phyloP scores from a whole-genome alignment of 495 filamentous ascomycete species.

The Trypethelium eluteriae region DNA sequence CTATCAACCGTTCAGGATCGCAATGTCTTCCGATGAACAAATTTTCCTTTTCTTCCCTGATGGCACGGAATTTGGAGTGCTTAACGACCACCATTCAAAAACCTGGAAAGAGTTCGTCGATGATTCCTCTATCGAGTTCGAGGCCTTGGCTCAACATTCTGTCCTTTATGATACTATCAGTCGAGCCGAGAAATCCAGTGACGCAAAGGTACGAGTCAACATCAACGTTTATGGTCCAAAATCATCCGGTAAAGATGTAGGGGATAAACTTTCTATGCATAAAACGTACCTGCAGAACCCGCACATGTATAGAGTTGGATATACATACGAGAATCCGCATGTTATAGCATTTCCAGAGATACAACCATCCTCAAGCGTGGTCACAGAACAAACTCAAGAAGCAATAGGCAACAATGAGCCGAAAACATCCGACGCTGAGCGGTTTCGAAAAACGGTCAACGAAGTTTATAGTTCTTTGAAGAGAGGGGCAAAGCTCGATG shows the following conservation, averaged over 20 bases:
- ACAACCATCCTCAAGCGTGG: not conserved
- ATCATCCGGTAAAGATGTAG: constrained; percentile 3
- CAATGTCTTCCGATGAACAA: not conserved
- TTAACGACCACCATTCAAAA: constrained; percentile 14
- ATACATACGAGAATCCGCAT: constrained; percentile 20
- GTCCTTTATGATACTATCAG: constrained; percentile 15
- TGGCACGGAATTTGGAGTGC: constrained; percentile 11
- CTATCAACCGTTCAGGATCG: not conserved
- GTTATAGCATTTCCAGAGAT: constrained; percentile 17
- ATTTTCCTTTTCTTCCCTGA: constrained; percentile 17
- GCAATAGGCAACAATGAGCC: not conserved
- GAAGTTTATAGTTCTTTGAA: constrained; percentile 4
- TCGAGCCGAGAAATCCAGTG: constrained; percentile 17
- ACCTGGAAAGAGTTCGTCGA: not conserved
- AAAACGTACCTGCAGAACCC: constrained; percentile 20
- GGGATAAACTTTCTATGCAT: constrained; percentile 8
- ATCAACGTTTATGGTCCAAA: constrained; percentile 19
- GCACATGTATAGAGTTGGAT: constrained; percentile 8
- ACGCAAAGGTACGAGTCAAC: constrained; percentile 19
- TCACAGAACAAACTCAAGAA: not conserved
- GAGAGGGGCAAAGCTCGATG: constrained; percentile 1
- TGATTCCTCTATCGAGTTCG: not conserved
- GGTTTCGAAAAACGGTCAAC: not conserved
- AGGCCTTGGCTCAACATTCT: not conserved
- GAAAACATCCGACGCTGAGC: not conserved